Evolutionary conservation across 805 yeast species (phyloP), one percentile per base, ranked within the genome.

Genomic region (Yarrowia osloensis): DNA sequence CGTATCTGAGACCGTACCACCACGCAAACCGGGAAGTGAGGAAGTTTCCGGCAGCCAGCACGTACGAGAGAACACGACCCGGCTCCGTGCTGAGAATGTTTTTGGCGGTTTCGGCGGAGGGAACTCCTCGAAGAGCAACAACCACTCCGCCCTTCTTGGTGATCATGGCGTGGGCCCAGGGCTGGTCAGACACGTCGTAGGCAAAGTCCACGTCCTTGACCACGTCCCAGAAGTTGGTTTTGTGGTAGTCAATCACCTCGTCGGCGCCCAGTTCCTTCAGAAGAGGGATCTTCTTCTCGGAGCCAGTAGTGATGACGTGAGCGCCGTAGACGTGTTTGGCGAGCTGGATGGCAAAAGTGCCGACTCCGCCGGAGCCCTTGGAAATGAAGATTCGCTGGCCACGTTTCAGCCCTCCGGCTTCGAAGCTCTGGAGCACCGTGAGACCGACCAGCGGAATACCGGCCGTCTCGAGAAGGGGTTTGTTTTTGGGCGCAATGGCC

Each of bases 241-340:
- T 71, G 47, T 69, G 67, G 67, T 72, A 72, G 52, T 72, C 74
- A 28, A 72, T 68, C 13, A 70, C 72, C 15, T 69, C 68, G 13
- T 62, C 69, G 24, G 73, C 73, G 17, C 72, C 57, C n/a, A 68
- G 47, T 28, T 55, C 24, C 12, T 69, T 61, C 19, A 69, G 65
- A 6, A 55, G 65, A 1, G 57, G 65, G 8, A 70, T 67, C 62
- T 72, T 72, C 26, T 62, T 19, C 15, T 73, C 71, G 15, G 74
- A 72, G 13, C 70, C 70, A 2, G 72, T 69, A 9, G 71, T 61
- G 21, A 69, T 68, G 9, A 72, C 73, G 47, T 68, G 63, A 3
- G 66, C 69, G 21, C 71, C 72, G 29, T 66, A 68, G n/a, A 72
- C 72, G 39, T 71, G 69, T 42, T 68, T 68, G 28, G 71, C 69